Conservation (phyloP, 2,329 filamentous ascomycete genomes). For the Phymatotrichopsis omnivora region DNA sequence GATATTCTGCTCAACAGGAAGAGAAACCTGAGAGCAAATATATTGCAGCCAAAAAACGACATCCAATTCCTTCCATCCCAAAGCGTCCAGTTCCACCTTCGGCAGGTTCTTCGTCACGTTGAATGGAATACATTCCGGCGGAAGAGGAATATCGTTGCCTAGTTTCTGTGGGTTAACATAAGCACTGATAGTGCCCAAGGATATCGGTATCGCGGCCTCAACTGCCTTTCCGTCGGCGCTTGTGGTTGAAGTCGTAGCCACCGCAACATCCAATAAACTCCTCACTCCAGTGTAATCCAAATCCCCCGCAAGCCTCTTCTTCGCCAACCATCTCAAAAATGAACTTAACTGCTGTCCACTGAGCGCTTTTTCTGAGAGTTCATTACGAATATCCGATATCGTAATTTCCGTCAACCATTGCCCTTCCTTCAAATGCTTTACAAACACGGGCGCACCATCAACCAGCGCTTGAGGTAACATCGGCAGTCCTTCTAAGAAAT, state of each 20-base stretch:
- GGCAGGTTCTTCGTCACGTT: conserved; percentile 65
- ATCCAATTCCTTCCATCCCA: conserved; percentile 80
- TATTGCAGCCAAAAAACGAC: conserved; percentile 78
- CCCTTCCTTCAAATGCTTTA: conserved; percentile 70
- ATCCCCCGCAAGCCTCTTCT: conserved; percentile 59
- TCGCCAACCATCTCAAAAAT: conserved; percentile 75
- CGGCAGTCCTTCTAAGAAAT: conserved; percentile 81
- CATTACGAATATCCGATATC: conserved; percentile 70
- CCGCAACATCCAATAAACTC: conserved; percentile 65
- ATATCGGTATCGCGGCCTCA: conserved; percentile 60
- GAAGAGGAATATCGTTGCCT: conserved; percentile 68
- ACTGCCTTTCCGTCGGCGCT: conserved; percentile 34
- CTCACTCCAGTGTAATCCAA: conserved; percentile 59
- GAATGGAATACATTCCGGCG: conserved; percentile 72
- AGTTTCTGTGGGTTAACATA: conserved; percentile 72
- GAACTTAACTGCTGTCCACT: conserved; percentile 66
- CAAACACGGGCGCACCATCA: conserved; percentile 56
- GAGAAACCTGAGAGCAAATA: conserved; percentile 56
- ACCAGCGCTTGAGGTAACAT: conserved; percentile 69
- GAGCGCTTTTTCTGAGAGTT: conserved; percentile 72
- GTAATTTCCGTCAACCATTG: conserved; percentile 82
- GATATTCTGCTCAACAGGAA: conserved; percentile 56
- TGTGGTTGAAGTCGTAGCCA: conserved; percentile 45
- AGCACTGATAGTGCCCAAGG: conserved; percentile 62
- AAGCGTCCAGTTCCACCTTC: conserved; percentile 58